These are phyloP conservation scores for Yarrowia osloensis DNA, from an alignment of 805 yeast species.

Conservation along the genomic window DNA sequence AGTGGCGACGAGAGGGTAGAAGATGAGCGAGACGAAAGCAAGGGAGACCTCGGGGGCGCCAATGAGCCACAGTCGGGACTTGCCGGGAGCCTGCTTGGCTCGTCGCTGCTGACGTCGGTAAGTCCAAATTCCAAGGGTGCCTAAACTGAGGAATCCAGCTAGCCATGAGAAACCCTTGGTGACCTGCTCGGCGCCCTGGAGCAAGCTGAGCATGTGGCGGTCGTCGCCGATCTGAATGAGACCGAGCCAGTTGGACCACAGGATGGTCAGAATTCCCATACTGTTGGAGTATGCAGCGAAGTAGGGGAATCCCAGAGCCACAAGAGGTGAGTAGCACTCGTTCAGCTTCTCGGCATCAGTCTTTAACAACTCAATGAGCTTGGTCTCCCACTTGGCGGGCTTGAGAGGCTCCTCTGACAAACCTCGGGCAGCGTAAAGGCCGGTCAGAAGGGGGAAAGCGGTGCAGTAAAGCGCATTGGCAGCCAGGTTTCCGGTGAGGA, in stretches of 20 bases:
- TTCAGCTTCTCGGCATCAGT: conserved; percentile 8
- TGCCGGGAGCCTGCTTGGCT: not conserved
- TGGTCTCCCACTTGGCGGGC: conserved; percentile 10
- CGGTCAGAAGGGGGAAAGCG: conserved; percentile 8
- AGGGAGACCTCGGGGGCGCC: conserved; percentile 21
- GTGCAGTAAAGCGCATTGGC: conserved; percentile 10
- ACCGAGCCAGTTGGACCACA: conserved; percentile 25
- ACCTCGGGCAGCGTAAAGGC: conserved; percentile 2
- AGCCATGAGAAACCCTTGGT: conserved; percentile 13
- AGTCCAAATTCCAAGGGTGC: conserved; percentile 14
- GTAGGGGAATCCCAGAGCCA: conserved; percentile 21
- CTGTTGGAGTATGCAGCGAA: conserved; percentile 13
- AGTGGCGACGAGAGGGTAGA: conserved; percentile 15
- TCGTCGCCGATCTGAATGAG: not conserved
- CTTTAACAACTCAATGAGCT: conserved; percentile 4
- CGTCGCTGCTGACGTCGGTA: conserved; percentile 19
- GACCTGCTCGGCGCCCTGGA: not conserved
- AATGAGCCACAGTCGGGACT: not conserved
- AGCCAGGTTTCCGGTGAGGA: conserved; percentile 7
- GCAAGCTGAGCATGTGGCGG: not conserved
- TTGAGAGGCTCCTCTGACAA: not conserved
- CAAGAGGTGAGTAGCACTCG: conserved; percentile 23
- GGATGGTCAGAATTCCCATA: conserved; percentile 12
- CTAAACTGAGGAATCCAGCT: not conserved
- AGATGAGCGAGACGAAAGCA: not conserved